Conservation (phyloP, 257 asterid species). For the Parsonsia alboflavescens region DNA sequence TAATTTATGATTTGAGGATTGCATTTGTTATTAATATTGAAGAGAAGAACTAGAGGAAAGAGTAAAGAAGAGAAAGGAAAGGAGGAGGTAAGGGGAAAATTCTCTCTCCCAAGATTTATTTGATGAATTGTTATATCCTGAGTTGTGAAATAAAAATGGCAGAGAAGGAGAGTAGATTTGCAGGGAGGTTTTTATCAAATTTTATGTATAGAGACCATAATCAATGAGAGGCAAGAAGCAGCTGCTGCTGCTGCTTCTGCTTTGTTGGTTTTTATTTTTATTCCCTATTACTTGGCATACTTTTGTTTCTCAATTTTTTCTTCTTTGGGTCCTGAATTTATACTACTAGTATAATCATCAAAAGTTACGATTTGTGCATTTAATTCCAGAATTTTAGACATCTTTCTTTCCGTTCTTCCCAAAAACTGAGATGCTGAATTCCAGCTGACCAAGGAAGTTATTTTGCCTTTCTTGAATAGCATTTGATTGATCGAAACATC, state of each 20-base stretch:
- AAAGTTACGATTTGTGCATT: conserved; percentile 20
- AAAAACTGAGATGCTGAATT: no score
- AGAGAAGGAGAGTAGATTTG: conserved; percentile 22
- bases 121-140: conserved; percentile 34
- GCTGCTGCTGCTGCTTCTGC: conserved; percentile 34
- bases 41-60: conserved; percentile 16
- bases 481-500: not conserved
- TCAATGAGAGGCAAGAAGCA: conserved; percentile 15
- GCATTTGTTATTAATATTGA: not conserved
- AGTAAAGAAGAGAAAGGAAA: conserved; percentile 22
- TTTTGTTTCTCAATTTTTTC: conserved; percentile 19
- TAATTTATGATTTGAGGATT: conserved; percentile 32
- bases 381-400: conserved; percentile 21
- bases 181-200: conserved; percentile 8
- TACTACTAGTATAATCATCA: conserved; percentile 34
- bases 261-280: conserved; percentile 34
- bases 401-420: conserved; percentile 8
- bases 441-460: not conserved
- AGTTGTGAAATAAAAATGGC: conserved; percentile 50
- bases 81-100: conserved; percentile 29
- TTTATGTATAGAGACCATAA: conserved; percentile 27
- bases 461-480: not conserved
- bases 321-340: conserved; percentile 12
- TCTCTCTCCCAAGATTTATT: conserved; percentile 27
- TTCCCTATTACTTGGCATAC: conserved; percentile 11